Conservation (phyloP, 2,329 filamentous ascomycete genomes). For the Pseudocercospora cruenta region DNA sequence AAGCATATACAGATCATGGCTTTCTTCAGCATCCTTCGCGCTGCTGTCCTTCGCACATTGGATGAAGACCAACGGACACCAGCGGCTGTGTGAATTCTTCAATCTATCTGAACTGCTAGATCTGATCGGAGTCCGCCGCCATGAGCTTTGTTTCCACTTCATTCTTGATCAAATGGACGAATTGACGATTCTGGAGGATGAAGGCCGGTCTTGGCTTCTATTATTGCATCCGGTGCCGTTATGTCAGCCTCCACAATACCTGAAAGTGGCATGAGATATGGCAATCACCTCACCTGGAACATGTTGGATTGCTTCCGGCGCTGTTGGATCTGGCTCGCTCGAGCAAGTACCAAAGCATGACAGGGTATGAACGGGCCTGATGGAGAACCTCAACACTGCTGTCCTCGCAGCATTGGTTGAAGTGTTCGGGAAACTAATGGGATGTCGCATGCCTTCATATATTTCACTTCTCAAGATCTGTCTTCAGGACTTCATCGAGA, state of each 20-base stretch:
- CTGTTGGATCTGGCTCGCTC: neutral
- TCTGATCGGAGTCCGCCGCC: neutral
- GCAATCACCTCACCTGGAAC: neutral
- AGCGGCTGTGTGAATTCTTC: neutral
- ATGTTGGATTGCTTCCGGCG: neutral
- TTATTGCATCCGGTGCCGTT: constrained; percentile 6
- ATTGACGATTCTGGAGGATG: neutral
- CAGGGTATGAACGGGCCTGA: neutral
- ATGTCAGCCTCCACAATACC: neutral
- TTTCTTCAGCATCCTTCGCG: constrained; percentile 12
- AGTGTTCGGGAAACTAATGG: constrained; percentile 2
- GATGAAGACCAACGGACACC: neutral
- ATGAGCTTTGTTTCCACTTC: constrained; percentile 2
- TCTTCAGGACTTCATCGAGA: neutral
- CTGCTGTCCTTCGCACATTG: constrained; percentile 7
- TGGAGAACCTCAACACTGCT: neutral
- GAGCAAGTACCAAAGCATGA: neutral
- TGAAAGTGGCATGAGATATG: neutral
- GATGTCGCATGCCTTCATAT: constrained; percentile 13
- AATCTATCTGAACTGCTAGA: neutral
- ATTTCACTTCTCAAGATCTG: constrained; percentile 2
- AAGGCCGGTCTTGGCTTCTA: neutral
- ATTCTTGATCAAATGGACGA: neutral
- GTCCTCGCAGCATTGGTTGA: neutral
- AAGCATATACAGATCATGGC: constrained; percentile 11